Conservation (phyloP, 2,329 filamentous ascomycete genomes). For the Cladosporium sp. region DNA sequence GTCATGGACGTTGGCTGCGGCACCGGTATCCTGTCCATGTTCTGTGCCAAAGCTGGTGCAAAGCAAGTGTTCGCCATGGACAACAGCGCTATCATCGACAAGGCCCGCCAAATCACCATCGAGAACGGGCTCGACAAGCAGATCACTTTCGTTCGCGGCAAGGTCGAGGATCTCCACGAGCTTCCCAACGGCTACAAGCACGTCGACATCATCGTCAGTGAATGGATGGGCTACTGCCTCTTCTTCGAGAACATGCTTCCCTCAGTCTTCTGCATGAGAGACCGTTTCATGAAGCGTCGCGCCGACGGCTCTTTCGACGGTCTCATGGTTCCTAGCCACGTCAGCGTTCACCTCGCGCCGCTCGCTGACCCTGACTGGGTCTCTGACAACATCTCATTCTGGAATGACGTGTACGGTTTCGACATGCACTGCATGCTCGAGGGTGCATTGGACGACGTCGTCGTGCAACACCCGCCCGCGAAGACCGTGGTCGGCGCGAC, state of each 20-base stretch:
- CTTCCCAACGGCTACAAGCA: constrained; percentile 63
- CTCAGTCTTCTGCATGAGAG: constrained; percentile 81
- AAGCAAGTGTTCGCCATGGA: constrained; percentile 85
- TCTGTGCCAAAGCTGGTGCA: constrained; percentile 86
- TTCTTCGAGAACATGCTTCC: constrained; percentile 96
- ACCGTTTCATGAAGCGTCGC: constrained; percentile 66
- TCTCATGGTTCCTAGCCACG: constrained; percentile 81
- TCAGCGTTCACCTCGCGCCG: constrained; percentile 77
- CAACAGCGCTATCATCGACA: constrained; percentile 84
- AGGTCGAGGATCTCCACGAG: constrained; percentile 74
- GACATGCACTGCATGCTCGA: constrained; percentile 88
- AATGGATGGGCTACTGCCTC: constrained; percentile 97
- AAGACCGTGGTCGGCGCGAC: constrained; percentile 34
- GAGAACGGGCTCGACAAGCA: constrained; percentile 69
- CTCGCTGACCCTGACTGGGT: constrained; percentile 74
- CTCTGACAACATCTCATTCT: constrained; percentile 74
- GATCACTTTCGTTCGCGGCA: constrained; percentile 78
- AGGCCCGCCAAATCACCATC: constrained; percentile 79
- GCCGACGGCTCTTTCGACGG: constrained; percentile 53
- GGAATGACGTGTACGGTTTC: constrained; percentile 91
- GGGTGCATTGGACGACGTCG: constrained; percentile 70
- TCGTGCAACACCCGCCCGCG: constrained; percentile 23
- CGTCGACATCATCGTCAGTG: constrained; percentile 91
- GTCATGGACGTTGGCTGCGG: constrained; percentile 86
- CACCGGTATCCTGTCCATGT: constrained; percentile 86